phyloP scores from a whole-genome alignment of 345 rosid species.

The Populus ilicifolia region DNA sequence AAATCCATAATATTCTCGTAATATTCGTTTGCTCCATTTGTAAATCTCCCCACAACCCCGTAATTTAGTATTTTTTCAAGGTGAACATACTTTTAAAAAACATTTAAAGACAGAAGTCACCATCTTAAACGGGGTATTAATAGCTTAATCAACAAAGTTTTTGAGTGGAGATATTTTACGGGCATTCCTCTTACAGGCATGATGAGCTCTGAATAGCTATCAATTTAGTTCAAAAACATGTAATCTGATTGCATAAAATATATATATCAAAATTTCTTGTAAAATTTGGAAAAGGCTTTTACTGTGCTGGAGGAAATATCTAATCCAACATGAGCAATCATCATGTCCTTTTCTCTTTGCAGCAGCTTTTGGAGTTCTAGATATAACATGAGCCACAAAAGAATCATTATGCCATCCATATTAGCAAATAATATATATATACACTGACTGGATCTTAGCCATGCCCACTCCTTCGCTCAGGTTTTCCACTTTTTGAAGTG shows the following conservation, averaged over 20 bases:
- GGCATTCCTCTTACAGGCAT: not conserved
- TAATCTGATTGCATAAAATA: not conserved
- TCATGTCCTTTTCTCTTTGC: constrained; percentile 34
- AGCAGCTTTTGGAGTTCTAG: constrained; percentile 59
- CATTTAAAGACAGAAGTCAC: no score
- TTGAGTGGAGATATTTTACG: no score
- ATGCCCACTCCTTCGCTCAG: constrained; percentile 12
- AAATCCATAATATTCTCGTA: no score
- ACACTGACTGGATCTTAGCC: constrained; percentile 18
- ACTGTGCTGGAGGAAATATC: constrained; percentile 11
- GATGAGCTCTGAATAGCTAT: not conserved
- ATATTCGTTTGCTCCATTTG: not conserved
- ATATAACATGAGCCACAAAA: constrained; percentile 44
- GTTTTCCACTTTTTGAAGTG: not conserved
- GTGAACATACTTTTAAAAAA: no score
- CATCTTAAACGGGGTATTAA: no score
- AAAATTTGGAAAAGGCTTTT: not conserved
- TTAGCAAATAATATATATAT: constrained; percentile 26
- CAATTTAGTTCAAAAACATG: not conserved
- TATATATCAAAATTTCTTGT: not conserved
- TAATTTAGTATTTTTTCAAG: no score
- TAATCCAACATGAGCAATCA: constrained; percentile 47
- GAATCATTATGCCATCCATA: constrained; percentile 48
- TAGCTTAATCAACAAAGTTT: no score
- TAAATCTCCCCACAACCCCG: no score